Conservation (phyloP, 768 basidiomycete species). For the Omphalotus guepiniiformis region DNA sequence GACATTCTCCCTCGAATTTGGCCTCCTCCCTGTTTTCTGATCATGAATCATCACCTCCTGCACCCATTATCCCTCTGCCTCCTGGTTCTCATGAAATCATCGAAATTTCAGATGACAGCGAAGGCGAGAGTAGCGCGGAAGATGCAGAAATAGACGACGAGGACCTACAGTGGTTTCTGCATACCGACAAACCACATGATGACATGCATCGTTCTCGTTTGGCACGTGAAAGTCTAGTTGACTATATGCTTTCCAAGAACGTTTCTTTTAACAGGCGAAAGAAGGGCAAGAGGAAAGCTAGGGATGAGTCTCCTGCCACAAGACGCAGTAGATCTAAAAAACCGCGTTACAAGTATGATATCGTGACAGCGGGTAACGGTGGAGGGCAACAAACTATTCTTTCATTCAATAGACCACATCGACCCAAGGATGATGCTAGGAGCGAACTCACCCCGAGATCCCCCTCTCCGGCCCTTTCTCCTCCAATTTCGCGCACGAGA, state of each 20-base stretch:
- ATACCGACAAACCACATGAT: background rate
- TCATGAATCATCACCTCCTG: too few species aligned
- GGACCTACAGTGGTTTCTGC: background rate
- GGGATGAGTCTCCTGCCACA: background rate
- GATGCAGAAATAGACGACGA: slow-evolving; percentile 2
- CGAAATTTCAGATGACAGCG: background rate
- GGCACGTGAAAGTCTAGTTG: background rate
- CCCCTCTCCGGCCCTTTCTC: background rate
- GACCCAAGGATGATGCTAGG: background rate
- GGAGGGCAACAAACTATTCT: background rate
- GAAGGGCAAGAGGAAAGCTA: background rate
- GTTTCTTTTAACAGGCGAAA: slow-evolving; percentile 1
- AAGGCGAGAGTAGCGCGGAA: too few species aligned
- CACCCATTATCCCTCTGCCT: too few species aligned
- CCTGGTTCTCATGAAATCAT: background rate
- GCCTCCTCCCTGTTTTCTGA: background rate
- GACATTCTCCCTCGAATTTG: background rate
- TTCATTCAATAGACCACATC: background rate
- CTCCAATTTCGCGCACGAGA: background rate
- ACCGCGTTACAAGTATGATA: background rate
- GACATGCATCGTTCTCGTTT: background rate
- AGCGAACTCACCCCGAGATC: background rate
- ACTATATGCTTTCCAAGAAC: slow-evolving; percentile 5
- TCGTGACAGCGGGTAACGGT: background rate
- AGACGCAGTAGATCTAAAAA: background rate